These are phyloP conservation scores for Colletotrichum brevisporum DNA, from an alignment of 2,329 filamentous ascomycete species.

Conservation along the genomic window DNA sequence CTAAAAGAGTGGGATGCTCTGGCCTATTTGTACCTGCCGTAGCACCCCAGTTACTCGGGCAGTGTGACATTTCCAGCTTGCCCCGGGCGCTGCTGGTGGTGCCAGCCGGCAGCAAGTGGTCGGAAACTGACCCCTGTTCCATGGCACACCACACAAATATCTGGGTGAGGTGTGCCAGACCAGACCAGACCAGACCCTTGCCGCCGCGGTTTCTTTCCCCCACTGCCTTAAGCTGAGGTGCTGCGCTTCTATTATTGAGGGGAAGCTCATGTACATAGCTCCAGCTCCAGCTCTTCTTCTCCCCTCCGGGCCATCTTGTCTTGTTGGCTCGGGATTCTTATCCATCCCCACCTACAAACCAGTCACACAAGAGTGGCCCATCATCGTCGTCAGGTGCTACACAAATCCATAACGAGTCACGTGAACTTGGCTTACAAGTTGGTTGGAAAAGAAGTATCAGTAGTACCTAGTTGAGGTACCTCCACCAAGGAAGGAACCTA, in stretches of 20 bases:
- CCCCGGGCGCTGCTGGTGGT: not conserved
- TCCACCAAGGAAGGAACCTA: not conserved
- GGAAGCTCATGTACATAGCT: too few species aligned
- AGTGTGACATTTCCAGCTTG: too few species aligned
- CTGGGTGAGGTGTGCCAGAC: not conserved
- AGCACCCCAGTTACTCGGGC: not conserved
- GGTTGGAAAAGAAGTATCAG: not conserved
- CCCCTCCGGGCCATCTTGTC: too few species aligned
- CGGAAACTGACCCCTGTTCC: not conserved
- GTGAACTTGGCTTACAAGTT: not conserved
- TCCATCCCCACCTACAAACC: not conserved
- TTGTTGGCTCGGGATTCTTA: not conserved
- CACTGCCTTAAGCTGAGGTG: not conserved
- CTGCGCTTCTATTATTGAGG: too few species aligned
- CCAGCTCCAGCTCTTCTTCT: too few species aligned
- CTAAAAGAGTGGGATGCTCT: constrained; percentile 36
- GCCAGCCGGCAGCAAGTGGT: constrained; percentile 27
- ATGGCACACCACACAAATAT: not conserved
- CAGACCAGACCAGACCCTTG: not conserved
- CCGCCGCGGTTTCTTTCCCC: not conserved
- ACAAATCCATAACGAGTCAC: not conserved
- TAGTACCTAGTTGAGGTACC: too few species aligned
- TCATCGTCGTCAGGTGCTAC: not conserved
- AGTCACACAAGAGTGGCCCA: not conserved
- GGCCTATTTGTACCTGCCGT: constrained; percentile 40